phyloP scores from a whole-genome alignment of 257 asterid genomes.

The Parsonsia alboflavescens region DNA sequence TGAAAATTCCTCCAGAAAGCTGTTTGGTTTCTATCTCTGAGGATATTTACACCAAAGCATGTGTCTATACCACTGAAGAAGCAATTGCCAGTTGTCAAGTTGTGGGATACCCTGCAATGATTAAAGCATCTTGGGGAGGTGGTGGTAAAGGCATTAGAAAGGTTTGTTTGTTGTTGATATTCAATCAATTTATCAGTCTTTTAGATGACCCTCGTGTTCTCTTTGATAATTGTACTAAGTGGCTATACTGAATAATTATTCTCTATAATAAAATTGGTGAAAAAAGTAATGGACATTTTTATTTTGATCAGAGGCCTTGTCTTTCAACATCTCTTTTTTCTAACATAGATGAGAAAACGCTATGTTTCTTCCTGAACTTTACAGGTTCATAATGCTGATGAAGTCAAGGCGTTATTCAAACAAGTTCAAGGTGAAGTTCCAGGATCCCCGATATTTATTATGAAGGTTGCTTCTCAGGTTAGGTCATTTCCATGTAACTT shows the following conservation, averaged over 20 bases:
- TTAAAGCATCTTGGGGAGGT: constrained; percentile 99
- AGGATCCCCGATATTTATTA: constrained; percentile 95
- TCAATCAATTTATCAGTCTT: neutral
- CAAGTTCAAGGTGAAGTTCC: constrained; percentile 99
- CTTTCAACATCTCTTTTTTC: constrained; percentile 4
- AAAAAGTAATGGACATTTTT: neutral
- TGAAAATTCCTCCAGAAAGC: constrained; percentile 73
- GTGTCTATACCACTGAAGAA: constrained; percentile 93
- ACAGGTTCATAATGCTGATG: constrained; percentile 95
- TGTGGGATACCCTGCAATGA: constrained; percentile 99
- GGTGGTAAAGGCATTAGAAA: constrained; percentile 99
- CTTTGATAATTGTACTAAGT: constrained; percentile 1
- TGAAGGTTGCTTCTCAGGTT: constrained; percentile 99
- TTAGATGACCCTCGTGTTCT: constrained; percentile 13
- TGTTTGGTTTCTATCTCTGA: constrained; percentile 77
- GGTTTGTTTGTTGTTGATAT: constrained; percentile 47
- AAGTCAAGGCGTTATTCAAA: constrained; percentile 91
- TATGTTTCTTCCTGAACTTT: constrained; percentile 18
- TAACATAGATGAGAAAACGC: neutral
- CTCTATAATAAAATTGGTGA: neutral
- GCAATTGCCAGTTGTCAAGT: constrained; percentile 93
- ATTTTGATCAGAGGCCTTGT: neutral
- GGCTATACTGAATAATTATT: neutral
- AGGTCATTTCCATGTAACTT: constrained; percentile 23
- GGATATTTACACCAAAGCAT: constrained; percentile 71